Conservation (phyloP, 176 grass and related monocot species). For the Chloris gayana region DNA sequence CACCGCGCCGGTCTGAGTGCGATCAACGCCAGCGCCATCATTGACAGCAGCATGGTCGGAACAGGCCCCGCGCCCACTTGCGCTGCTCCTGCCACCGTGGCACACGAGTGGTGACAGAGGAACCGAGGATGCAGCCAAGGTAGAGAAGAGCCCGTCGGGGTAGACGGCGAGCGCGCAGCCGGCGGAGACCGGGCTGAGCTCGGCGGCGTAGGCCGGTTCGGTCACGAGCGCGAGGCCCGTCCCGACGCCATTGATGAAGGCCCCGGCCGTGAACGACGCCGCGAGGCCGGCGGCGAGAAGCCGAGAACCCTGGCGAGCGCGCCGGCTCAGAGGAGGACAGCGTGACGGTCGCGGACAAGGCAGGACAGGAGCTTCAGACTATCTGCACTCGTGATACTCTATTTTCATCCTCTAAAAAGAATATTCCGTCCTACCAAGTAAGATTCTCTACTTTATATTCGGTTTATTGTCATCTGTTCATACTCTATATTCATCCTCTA, state of each 20-base stretch:
- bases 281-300: slow-evolving; percentile 2
- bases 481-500: too few species aligned
- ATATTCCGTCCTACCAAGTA: too few species aligned
- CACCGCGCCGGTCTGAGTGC: slow-evolving; percentile 40
- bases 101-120: slow-evolving; percentile 34
- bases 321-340: slow-evolving; percentile 35
- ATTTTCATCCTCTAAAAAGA: too few species aligned
- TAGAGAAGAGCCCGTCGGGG: slow-evolving; percentile 56
- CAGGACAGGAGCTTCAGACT: slow-evolving; percentile 48
- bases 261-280: slow-evolving; percentile 29
- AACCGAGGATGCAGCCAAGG: slow-evolving; percentile 51
- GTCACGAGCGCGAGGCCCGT: slow-evolving; percentile 44
- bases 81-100: slow-evolving; percentile 37
- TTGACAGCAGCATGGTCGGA: slow-evolving; percentile 44
- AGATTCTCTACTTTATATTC: too few species aligned
- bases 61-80: slow-evolving; percentile 43
- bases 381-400: too few species aligned
- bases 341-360: slow-evolving; percentile 29
- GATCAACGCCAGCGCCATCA: slow-evolving; percentile 47
- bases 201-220: slow-evolving; percentile 43
- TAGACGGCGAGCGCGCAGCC: slow-evolving; percentile 26
- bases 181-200: slow-evolving; percentile 24
- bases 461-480: too few species aligned
- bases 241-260: slow-evolving; percentile 43
- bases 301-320: slow-evolving; percentile 22